phyloP scores from a whole-genome alignment of 495 filamentous ascomycete species.

The Talaromyces trachyspermus region DNA sequence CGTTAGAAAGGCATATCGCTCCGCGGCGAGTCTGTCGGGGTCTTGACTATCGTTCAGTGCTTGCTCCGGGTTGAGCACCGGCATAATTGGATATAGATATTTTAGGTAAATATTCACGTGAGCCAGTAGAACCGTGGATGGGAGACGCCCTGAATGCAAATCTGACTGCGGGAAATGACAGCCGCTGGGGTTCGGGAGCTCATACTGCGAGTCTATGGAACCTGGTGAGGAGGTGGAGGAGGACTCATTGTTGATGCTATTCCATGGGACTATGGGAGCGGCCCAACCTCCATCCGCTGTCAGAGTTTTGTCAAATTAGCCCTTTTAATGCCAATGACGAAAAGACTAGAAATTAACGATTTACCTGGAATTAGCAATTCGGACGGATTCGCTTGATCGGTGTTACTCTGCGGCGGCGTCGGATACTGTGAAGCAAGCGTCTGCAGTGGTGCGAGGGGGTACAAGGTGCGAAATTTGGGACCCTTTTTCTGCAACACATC shows the following conservation, averaged over 20 bases:
- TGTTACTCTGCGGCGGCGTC: slow-evolving; percentile 3
- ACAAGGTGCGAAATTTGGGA: slow-evolving; percentile 38
- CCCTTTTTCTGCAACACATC: slow-evolving; percentile 38
- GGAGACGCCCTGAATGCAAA: slow-evolving; percentile 21
- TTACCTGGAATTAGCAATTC: slow-evolving; percentile 3
- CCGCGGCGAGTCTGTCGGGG: slow-evolving; percentile 47
- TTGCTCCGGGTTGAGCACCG: slow-evolving; percentile 63
- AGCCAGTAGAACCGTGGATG: slow-evolving; percentile 30
- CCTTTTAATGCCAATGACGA: neutral
- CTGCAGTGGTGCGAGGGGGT: slow-evolving; percentile 36
- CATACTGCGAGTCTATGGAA: slow-evolving; percentile 25
- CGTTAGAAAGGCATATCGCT: slow-evolving; percentile 71
- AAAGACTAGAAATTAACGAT: neutral
- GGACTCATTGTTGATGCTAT: neutral
- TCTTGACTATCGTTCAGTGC: slow-evolving; percentile 59
- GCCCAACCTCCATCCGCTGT: slow-evolving; percentile 7
- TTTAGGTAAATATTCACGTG: slow-evolving; percentile 41
- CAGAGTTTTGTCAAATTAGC: neutral
- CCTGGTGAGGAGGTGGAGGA: slow-evolving; percentile 33
- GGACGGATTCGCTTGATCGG: neutral
- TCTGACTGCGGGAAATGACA: slow-evolving; percentile 6
- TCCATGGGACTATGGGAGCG: slow-evolving; percentile 5
- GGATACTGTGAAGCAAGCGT: slow-evolving; percentile 19
- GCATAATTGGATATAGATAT: slow-evolving; percentile 76
- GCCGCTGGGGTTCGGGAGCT: neutral